Evolutionary conservation across 2,329 filamentous ascomycete genomes (phyloP), one percentile per base, ranked within the genome.

Genomic region (Chaetomiaceae sp.): DNA sequence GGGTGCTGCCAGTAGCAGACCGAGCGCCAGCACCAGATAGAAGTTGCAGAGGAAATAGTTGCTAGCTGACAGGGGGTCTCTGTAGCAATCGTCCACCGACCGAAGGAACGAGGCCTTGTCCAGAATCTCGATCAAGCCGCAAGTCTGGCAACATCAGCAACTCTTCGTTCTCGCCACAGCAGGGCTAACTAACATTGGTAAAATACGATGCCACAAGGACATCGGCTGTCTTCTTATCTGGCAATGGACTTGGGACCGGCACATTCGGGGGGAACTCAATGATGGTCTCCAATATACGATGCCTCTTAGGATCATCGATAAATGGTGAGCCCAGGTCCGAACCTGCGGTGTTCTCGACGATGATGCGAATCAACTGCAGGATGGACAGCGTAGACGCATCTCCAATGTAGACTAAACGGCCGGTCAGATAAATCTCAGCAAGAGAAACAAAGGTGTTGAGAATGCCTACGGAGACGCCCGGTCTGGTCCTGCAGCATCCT

Each of bases 1-100:
- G 3, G 79, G 78, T 16, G 74, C 74, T 2, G 80, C 78, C 62
- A 83, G 70, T 3, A 77, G 74, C 17, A 85, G 68, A 1, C 83
- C 83, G 44, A 85, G 79, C 2, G 83, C 79, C 41, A 86, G 76
- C 0, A 81, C 76, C 5, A 86, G 68, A 57, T 82, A 80, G 14
- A 87, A 62, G 8, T 82, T 67, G 59, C 82, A 85, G 7, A 84
- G 66, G 57, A 76, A 76, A 0, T 75, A 71, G 6, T 74, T 70
- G 16, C 75, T 70, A 0, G 74, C 70, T 6, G 67, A 67, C 0
- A 80, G 67, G 0, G 79, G 78, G 54, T 79, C 74, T 7, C 67
- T 65, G 56, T 83, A 84, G 61, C 75, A 83, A 31, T 67, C 65
- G 0, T 79, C 73, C 2, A 85, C 60, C 1, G 68, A 68, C 30